phyloP scores from a whole-genome alignment of 495 filamentous ascomycete genomes.

The Alectoria sarmentosa region DNA sequence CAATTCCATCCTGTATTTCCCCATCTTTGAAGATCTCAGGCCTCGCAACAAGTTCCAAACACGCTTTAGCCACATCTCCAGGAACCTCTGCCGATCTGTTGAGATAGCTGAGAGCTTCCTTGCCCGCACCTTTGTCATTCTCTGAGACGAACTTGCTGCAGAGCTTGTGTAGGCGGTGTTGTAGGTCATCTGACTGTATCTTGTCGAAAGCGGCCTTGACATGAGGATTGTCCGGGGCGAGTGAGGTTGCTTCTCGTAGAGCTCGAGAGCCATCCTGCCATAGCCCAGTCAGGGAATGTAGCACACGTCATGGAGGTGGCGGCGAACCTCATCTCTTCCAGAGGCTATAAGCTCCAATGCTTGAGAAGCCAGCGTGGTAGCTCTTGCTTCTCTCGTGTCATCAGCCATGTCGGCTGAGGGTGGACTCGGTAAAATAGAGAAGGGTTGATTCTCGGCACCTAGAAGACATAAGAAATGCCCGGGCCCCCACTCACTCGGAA shows the following conservation, averaged over 20 bases:
- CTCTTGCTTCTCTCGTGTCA: slow-evolving; percentile 43
- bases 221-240: slow-evolving; percentile 48
- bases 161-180: slow-evolving; percentile 43
- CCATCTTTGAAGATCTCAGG: slow-evolving; percentile 36
- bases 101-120: slow-evolving; percentile 50
- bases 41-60: slow-evolving; percentile 47
- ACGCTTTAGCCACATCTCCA: slow-evolving; percentile 45
- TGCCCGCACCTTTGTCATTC: slow-evolving; percentile 48
- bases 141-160: slow-evolving; percentile 47
- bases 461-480: too few species aligned
- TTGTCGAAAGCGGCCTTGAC: slow-evolving; percentile 48
- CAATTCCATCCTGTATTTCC: slow-evolving; percentile 47
- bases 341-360: slow-evolving; percentile 45
- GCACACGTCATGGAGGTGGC: slow-evolving; percentile 21
- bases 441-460: not conserved
- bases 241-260: slow-evolving; percentile 55
- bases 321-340: slow-evolving; percentile 42
- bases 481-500: too few species aligned
- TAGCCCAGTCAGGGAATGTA: slow-evolving; percentile 14
- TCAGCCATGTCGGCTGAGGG: slow-evolving; percentile 36
- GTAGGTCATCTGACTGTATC: slow-evolving; percentile 42
- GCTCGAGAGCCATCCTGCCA: slow-evolving; percentile 50
- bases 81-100: slow-evolving; percentile 46
- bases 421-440: not conserved
- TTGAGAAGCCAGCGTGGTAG: slow-evolving; percentile 42